Evolutionary conservation across 2,329 filamentous ascomycete species (phyloP), one percentile per base, ranked within the genome.

Genomic region (Pyricularia sp.): DNA sequence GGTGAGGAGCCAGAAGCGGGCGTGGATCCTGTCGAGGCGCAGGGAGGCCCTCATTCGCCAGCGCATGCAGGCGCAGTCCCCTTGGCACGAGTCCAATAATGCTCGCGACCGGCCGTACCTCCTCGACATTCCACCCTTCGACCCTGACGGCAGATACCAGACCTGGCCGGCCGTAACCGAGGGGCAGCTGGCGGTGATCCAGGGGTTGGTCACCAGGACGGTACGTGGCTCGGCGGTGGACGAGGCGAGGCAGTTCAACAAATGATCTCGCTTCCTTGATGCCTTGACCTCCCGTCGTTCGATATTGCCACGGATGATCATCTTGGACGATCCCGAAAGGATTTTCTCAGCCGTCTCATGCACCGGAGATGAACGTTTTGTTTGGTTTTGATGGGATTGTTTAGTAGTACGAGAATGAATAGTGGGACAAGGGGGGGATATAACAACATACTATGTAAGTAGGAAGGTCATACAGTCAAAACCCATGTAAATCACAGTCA

Each of bases 121-220:
- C 2, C 66, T 64, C n/a, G 72, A 73, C 65, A 69, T 73, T 4
- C 70, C 70, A 3, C 69, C 72, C 0, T 72, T 70, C 25, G 72
- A 73, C 12, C 72, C 72, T 2, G 67, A 69, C 3, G 69, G 69
- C 5, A 23, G 59, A 14, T 68, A 65, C 50, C 61, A 69, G n/a
- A 30, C 12, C 2, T 64, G 59, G 59, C 25, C 23, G 9, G 23
- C 12, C 14, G 59, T 64, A 26, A 30, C 59, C 25, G 12, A 30
- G 59, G 59, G 25, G 9, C 59, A 64, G 10, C 14, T 64, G 59
- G 25, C 25, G 6, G 23, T 28, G 23, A 30, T 64, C 25, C 23
- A 64, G 59, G 59, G 59, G 59, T 23, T 64, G 6, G 59, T 64
- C 59, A n/a, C 59, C 25, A 30, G 59, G n/a, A 64, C 3, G 7